Conservation (phyloP, 179 eudicot genomes). For the Spergularia azorica region DNA sequence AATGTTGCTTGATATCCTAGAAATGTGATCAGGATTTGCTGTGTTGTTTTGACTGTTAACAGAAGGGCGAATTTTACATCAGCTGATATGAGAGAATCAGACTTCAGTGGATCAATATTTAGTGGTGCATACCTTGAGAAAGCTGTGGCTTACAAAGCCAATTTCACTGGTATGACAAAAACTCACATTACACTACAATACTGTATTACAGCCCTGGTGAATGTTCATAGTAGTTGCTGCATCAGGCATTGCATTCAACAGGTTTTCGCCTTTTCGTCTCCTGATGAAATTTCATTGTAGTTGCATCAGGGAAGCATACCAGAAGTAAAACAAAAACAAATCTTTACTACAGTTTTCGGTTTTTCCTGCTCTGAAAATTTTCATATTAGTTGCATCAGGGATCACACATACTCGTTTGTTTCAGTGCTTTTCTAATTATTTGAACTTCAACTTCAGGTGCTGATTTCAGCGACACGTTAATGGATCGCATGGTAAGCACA, state of each 20-base stretch:
- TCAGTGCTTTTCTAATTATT: neutral
- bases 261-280: no score
- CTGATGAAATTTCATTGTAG: no score
- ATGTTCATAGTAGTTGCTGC: neutral
- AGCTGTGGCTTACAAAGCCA: constrained; percentile 94
- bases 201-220: no score
- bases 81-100: constrained; percentile 99
- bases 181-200: no score
- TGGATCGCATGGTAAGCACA: constrained; percentile 92
- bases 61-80: constrained; percentile 96
- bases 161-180: constrained; percentile 66
- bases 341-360: no score
- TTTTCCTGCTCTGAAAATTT: neutral
- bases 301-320: no score
- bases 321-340: no score
- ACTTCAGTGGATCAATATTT: constrained; percentile 96
- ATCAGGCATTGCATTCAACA: no score
- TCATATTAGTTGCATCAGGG: neutral
- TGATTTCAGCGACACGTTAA: constrained; percentile 91
- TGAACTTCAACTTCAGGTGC: constrained; percentile 58
- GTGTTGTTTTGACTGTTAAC: neutral
- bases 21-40: neutral
- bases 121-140: constrained; percentile 97
- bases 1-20: no score
- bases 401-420: neutral